Evolutionary conservation across 345 rosid species (phyloP).

Genomic region (Xanthoceras sorbifolium): DNA sequence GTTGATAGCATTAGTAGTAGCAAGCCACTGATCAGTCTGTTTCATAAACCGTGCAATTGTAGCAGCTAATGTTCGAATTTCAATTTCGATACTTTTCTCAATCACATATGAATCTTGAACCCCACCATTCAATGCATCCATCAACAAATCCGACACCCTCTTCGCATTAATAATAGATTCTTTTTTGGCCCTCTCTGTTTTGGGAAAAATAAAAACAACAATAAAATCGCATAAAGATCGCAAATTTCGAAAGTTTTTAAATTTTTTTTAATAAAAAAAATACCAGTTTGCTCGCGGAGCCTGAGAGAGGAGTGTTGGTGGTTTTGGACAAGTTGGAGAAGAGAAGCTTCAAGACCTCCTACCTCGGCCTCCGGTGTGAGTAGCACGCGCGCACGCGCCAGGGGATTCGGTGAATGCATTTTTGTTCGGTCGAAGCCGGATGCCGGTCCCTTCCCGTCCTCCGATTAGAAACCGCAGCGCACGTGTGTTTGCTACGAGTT

Average conservation of each 20-base stretch:
- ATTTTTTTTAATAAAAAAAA: too few species aligned
- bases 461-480: too few species aligned
- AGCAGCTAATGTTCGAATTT: constrained; percentile 64
- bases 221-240: not conserved
- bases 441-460: too few species aligned
- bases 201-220: not conserved
- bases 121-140: constrained; percentile 80
- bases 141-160: constrained; percentile 70
- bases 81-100: constrained; percentile 82
- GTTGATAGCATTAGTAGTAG: constrained; percentile 71
- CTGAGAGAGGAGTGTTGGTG: constrained; percentile 59
- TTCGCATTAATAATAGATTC: constrained; percentile 66
- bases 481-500: too few species aligned
- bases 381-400: constrained; percentile 40
- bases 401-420: constrained; percentile 44
- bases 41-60: constrained; percentile 63
- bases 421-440: too few species aligned
- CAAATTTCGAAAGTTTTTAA: not conserved
- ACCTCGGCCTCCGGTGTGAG: constrained; percentile 28
- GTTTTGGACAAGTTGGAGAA: constrained; percentile 56
- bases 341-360: constrained; percentile 58
- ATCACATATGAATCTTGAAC: constrained; percentile 73
- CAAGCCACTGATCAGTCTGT: constrained; percentile 86
- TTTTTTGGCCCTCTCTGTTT: constrained; percentile 67
- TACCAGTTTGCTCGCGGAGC: constrained; percentile 58